phyloP scores from a whole-genome alignment of 495 filamentous ascomycete species.

The Neurospora africana region DNA sequence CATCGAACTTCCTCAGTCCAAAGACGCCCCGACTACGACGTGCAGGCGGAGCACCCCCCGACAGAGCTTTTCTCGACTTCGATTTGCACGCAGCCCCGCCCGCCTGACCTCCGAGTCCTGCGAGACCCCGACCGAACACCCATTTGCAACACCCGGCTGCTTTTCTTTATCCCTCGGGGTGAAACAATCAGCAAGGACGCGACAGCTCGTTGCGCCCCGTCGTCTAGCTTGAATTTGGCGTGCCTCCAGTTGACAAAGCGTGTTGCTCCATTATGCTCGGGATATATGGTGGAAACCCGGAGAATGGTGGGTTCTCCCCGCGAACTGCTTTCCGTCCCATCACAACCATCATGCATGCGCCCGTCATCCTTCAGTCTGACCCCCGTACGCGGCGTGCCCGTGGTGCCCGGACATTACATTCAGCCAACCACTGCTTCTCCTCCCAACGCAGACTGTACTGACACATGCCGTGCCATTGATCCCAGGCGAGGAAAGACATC shows the following conservation, averaged over 20 bases:
- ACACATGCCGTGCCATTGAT: slow-evolving; percentile 8
- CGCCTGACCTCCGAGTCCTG: not conserved
- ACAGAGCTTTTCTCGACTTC: not conserved
- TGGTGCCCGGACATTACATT: not conserved
- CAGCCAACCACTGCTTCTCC: slow-evolving; percentile 1
- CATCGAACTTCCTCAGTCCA: not conserved
- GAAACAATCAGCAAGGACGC: not conserved
- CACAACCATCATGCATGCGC: not conserved
- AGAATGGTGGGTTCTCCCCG: slow-evolving; percentile 32
- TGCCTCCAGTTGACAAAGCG: slow-evolving; percentile 7
- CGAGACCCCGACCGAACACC: not conserved
- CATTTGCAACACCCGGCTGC: not conserved
- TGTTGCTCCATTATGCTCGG: slow-evolving; percentile 36
- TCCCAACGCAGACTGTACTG: slow-evolving; percentile 10
- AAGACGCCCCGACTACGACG: not conserved
- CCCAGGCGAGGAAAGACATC: slow-evolving; percentile 32
- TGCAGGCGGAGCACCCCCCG: not conserved
- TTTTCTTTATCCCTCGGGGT: not conserved
- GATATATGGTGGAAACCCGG: slow-evolving; percentile 34
- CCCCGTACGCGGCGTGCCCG: not conserved
- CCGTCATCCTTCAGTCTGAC: not conserved
- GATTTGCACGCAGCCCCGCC: not conserved
- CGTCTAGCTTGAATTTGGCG: slow-evolving; percentile 2
- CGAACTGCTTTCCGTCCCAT: not conserved
- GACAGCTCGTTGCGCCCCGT: not conserved